A percentile compares a stretch with the other conserved stretches of the same genome.
Evolutionary conservation across 768 basidiomycete species (phyloP).

Genomic region (Leccinum boreale): DNA sequence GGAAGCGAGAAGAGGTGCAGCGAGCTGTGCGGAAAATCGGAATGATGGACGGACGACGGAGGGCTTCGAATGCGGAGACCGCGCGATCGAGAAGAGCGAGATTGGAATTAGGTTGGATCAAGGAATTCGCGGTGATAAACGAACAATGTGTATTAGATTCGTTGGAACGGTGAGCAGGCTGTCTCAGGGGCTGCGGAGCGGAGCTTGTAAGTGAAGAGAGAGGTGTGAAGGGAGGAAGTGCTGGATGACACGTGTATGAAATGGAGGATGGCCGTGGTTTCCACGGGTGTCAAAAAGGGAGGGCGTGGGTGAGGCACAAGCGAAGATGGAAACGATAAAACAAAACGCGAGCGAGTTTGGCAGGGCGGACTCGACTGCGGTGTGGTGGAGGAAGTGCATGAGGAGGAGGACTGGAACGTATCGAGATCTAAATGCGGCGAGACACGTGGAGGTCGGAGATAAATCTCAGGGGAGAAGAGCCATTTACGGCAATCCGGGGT

Average conservation of each 20-base stretch:
- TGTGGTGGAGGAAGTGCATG: conserved; percentile 11
- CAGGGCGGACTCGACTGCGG: conserved; percentile 20
- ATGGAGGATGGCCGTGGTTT: conserved; percentile 16
- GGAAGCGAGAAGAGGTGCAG: not conserved
- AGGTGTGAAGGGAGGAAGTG: conserved; percentile 14
- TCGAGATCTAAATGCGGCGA: conserved; percentile 21
- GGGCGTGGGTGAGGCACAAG: not conserved
- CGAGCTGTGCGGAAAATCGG: conserved; percentile 22
- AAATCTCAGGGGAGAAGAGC: conserved; percentile 21
- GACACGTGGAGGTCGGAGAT: conserved; percentile 30
- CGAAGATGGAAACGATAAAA: conserved; percentile 12
- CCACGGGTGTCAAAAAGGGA: conserved; percentile 15
- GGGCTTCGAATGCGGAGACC: conserved; percentile 15
- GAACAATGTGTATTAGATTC: conserved; percentile 4
- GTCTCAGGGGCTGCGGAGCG: conserved; percentile 4
- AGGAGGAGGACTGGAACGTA: conserved; percentile 5
- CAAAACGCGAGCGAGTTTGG: not conserved
- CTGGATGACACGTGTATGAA: conserved; percentile 23
- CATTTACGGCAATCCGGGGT: conserved; percentile 29
- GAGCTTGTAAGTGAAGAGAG: conserved; percentile 19
- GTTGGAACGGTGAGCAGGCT: conserved; percentile 7
- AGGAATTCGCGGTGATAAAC: conserved; percentile 12
- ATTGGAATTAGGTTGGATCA: conserved; percentile 24
- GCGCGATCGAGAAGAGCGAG: conserved; percentile 23
- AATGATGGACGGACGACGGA: conserved; percentile 10